A percentile compares a stretch with the other conserved stretches of the same genome.
Conservation (phyloP, 179 eudicot species). For the Drosera spatulata region DNA sequence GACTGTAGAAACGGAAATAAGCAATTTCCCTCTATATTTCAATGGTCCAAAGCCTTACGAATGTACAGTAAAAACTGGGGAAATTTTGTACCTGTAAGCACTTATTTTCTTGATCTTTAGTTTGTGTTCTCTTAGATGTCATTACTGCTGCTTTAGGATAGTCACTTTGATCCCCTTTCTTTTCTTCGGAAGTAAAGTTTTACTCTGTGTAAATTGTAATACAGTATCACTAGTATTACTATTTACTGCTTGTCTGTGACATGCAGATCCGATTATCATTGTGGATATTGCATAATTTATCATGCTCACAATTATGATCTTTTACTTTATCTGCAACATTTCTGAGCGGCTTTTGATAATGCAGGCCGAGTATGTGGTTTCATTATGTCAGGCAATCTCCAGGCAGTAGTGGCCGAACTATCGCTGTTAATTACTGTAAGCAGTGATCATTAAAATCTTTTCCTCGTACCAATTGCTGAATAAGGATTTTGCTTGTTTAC, state of each 20-base stretch:
- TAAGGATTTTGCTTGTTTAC: neutral
- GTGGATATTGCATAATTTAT: too few relatives aligned
- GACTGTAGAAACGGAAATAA: conserved; percentile 34
- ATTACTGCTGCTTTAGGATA: too few relatives aligned
- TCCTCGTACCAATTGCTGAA: neutral
- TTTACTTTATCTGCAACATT: too few relatives aligned
- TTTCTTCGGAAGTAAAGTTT: too few relatives aligned
- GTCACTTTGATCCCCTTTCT: too few relatives aligned
- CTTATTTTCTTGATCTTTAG: too few relatives aligned
- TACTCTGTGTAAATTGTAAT: too few relatives aligned
- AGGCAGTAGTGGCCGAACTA: conserved; percentile 48
- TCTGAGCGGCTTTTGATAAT: neutral
- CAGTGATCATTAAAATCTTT: neutral
- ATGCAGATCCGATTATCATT: neutral
- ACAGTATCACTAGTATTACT: neutral
- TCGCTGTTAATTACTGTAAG: conserved; percentile 92
- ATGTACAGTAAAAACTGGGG: conserved; percentile 90
- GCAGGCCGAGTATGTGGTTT: conserved; percentile 99
- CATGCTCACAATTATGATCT: too few relatives aligned
- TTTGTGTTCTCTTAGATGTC: too few relatives aligned
- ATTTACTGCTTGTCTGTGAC: neutral
- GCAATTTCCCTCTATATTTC: conserved; percentile 64
- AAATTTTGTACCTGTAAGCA: conserved; percentile 81
- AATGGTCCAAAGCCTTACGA: conserved; percentile 92
- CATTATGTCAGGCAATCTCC: conserved; percentile 90